Percentiles rank a stretch among this genome's conserved stretches.
Conservation (phyloP, 2,329 filamentous ascomycete genomes). For the Alternaria burnsii region DNA sequence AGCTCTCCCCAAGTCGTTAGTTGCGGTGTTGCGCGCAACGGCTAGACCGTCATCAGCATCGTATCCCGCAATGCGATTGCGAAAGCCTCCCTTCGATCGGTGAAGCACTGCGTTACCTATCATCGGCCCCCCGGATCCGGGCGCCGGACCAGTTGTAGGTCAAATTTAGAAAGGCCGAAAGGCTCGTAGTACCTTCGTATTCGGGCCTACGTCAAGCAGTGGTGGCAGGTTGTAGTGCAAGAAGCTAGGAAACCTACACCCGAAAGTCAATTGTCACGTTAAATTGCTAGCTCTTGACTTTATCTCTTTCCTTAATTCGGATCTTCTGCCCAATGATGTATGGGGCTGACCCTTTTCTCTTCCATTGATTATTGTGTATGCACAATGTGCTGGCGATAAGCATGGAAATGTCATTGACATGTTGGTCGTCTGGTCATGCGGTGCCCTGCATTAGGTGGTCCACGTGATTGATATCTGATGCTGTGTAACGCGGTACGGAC, state of each 20-base stretch:
- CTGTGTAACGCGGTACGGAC: conserved; percentile 26
- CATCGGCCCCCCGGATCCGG: neutral
- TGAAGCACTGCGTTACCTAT: conserved; percentile 3
- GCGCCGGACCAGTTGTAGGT: neutral
- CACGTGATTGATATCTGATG: conserved; percentile 24
- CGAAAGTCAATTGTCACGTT: conserved; percentile 6
- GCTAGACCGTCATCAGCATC: neutral
- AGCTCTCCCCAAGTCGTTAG: neutral
- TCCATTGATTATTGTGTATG: neutral
- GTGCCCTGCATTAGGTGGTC: conserved; percentile 17
- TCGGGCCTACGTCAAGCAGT: conserved; percentile 6
- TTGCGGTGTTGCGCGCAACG: conserved; percentile 4
- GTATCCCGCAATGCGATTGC: neutral
- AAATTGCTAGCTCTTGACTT: neutral
- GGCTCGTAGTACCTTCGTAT: conserved; percentile 1
- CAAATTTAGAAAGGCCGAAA: neutral
- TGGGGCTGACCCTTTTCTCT: neutral
- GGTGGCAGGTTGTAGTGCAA: conserved; percentile 1
- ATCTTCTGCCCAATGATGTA: conserved; percentile 1
- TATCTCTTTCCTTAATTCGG: neutral
- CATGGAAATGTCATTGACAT: conserved; percentile 4
- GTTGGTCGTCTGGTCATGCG: conserved; percentile 1
- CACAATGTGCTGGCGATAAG: conserved; percentile 9
- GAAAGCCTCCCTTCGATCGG: neutral
- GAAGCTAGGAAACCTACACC: conserved; percentile 1